Base-by-base conservation (phyloP, 192 early-diverging fungal genomes). In the Cladochytrium replicatum region DNA sequence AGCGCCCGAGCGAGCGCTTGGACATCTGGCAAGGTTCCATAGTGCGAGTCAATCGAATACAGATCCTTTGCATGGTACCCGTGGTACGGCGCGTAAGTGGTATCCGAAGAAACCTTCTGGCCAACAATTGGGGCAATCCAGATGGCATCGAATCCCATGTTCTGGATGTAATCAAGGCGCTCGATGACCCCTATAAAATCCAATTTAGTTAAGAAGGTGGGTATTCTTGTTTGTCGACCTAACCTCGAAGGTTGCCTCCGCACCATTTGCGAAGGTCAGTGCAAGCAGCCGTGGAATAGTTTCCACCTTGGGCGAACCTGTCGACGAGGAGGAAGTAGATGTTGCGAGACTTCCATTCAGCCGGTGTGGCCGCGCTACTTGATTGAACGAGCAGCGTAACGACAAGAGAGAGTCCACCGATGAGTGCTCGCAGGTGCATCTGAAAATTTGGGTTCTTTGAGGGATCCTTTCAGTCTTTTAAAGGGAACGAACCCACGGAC, bases 131-230 rank as follows among this genome's bases (percentile, higher is more conserved):
- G 63, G 25, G 64, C 53, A 21, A 66, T 57, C 43, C 51, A 52
- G 26, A 76, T 72, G 4, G 71, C 71, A 34, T 74, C 55, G 49
- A 75, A 72, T 0, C 72, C 71, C 55, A 73, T 63, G 43, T 67
- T 31, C 34, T 58, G 39, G 25, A 76, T 75, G 31, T 73, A 73
- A 45, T 69, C 60, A 34, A 74, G 51, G 21, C 72, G 42, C 17
- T 53, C 40, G 11, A 19, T 23, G 13, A 75, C 46, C n/a, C 71
- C 71, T 32, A 57, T 21, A 54, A 51, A 72, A 0, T n/a, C n/a
- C n/a, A n/a, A n/a, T n/a, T n/a, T n/a, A n/a, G n/a, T n/a, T n/a
- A n/a, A n/a, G n/a, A n/a, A n/a, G n/a, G n/a, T n/a, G n/a, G n/a
- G n/a, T n/a, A n/a, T n/a, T n/a, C n/a, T n/a, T n/a, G n/a, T n/a